Evolutionary conservation across 495 filamentous ascomycete species (phyloP).

Genomic region (Achaetomiella virescens): DNA sequence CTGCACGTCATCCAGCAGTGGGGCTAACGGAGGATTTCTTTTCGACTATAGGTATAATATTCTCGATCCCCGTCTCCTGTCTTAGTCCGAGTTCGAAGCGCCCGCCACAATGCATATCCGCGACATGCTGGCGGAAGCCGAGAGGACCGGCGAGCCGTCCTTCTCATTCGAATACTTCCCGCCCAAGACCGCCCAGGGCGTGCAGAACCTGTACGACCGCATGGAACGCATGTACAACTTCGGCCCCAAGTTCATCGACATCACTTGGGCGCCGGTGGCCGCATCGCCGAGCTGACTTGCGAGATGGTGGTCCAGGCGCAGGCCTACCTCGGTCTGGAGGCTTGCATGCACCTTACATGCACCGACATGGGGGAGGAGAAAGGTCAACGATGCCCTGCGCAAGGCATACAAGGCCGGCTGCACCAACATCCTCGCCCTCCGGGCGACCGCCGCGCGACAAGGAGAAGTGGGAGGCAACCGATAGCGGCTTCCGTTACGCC

Average conservation of each 20-base stretch:
- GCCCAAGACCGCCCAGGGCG: conserved; percentile 97
- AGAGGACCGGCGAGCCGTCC: conserved; percentile 64
- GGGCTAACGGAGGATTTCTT: no score
- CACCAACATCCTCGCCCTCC: conserved; percentile 92
- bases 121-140: conserved; percentile 81
- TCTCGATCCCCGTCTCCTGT: not conserved
- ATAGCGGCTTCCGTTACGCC: conserved; percentile 88
- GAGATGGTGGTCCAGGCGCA: conserved; percentile 98
- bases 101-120: conserved; percentile 67
- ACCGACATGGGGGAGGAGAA: conserved; percentile 93
- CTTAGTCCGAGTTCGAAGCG: not conserved
- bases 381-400: conserved; percentile 80
- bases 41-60: not conserved
- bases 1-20: no score
- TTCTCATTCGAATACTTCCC: conserved; percentile 99
- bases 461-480: conserved; percentile 83
- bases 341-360: conserved; percentile 98
- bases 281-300: conserved; percentile 82
- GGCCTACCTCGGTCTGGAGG: conserved; percentile 93
- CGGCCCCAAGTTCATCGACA: conserved; percentile 92
- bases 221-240: conserved; percentile 98
- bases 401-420: conserved; percentile 92
- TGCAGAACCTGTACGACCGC: conserved; percentile 98
- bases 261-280: conserved; percentile 97
- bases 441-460: conserved; percentile 94